These are phyloP conservation scores for Emmonsiellopsis sp. DNA, from an alignment of 2,329 filamentous ascomycete species.

Conservation along the genomic window DNA sequence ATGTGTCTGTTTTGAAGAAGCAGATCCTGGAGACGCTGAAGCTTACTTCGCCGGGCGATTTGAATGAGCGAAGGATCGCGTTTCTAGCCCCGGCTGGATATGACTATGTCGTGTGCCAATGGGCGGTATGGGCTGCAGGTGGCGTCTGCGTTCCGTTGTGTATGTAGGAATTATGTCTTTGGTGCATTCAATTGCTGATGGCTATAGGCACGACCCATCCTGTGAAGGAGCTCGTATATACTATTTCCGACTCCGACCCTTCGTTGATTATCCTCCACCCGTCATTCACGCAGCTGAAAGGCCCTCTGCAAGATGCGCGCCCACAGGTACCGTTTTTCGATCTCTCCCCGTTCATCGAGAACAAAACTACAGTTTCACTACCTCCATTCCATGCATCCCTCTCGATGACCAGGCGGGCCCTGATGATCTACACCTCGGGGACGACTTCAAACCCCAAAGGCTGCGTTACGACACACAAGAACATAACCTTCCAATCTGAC, in stretches of 20 bases:
- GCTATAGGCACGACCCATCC: conserved; percentile 31
- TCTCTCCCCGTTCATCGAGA: conserved; percentile 17
- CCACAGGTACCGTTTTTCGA: conserved; percentile 22
- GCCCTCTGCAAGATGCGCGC: conserved; percentile 21
- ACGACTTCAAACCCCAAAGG: conserved; percentile 35
- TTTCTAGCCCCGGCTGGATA: conserved; percentile 33
- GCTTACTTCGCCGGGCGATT: conserved; percentile 16
- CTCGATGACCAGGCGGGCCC: conserved; percentile 22
- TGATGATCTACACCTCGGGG: conserved; percentile 36
- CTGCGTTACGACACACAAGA: conserved; percentile 35
- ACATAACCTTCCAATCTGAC: conserved; percentile 24
- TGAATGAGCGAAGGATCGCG: conserved; percentile 30
- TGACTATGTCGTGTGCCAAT: conserved; percentile 33
- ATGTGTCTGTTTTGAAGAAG: conserved; percentile 27
- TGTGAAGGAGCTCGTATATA: conserved; percentile 32
- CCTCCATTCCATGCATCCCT: conserved; percentile 24
- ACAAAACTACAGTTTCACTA: conserved; percentile 12
- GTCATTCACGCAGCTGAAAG: conserved; percentile 25
- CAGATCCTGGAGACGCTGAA: conserved; percentile 24
- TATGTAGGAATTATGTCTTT: conserved; percentile 15
- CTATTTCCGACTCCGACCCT: conserved; percentile 33
- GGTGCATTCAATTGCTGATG: conserved; percentile 1
- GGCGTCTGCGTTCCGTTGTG: conserved; percentile 36
- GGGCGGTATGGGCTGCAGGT: conserved; percentile 36
- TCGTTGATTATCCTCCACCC: conserved; percentile 33